A percentile compares a stretch with the other conserved stretches of the same genome.
Evolutionary conservation across 768 basidiomycete genomes (phyloP).

Genomic region (Xanthoconium purpureum): DNA sequence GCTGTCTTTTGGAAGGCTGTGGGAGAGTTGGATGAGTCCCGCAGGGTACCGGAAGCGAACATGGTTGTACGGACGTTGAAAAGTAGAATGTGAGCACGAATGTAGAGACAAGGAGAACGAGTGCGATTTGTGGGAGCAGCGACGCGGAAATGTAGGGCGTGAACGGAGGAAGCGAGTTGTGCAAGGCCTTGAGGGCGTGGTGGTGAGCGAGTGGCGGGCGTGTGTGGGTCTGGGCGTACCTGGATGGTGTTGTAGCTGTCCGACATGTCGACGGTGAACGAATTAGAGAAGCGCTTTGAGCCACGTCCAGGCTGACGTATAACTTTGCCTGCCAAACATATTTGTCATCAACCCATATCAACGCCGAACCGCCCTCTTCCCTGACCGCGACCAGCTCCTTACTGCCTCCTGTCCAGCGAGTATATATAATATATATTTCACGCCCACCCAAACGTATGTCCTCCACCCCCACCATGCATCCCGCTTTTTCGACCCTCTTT

Average conservation of each 20-base stretch:
- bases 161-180: slow-evolving; percentile 68
- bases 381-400: slow-evolving; percentile 18
- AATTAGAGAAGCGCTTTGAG: not conserved
- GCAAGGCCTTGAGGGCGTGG: slow-evolving; percentile 47
- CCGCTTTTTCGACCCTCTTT: not conserved
- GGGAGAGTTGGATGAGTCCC: slow-evolving; percentile 8
- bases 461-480: not conserved
- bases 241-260: slow-evolving; percentile 52
- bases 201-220: not conserved
- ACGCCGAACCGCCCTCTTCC: slow-evolving; percentile 24
- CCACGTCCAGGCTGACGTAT: slow-evolving; percentile 40
- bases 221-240: slow-evolving; percentile 36
- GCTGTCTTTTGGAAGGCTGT: slow-evolving; percentile 73
- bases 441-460: slow-evolving; percentile 4
- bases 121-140: slow-evolving; percentile 71
- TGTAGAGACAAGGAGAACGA: slow-evolving; percentile 67
- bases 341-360: slow-evolving; percentile 56
- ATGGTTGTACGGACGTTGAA: slow-evolving; percentile 59
- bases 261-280: slow-evolving; percentile 36
- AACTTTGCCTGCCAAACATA: slow-evolving; percentile 48
- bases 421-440: slow-evolving; percentile 12
- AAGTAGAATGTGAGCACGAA: slow-evolving; percentile 90
- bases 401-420: not conserved
- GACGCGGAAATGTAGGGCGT: slow-evolving; percentile 62
- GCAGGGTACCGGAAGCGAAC: not conserved